A percentile compares a stretch with the other conserved stretches of the same genome.
Evolutionary conservation across 306 rosid genomes (phyloP).

Genomic region (Comarum palustre): DNA sequence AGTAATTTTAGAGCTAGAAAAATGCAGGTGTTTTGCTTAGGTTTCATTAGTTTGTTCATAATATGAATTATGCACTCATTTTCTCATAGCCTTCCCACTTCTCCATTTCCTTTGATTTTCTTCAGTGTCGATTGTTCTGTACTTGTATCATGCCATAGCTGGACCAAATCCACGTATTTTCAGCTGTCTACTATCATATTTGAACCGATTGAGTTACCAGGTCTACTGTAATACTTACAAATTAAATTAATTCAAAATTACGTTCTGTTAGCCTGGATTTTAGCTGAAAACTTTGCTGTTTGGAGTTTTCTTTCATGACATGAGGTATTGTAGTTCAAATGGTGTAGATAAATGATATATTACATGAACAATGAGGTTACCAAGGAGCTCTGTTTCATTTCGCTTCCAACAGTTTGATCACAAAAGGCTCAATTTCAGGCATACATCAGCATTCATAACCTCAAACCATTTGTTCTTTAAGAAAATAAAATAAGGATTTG

Average conservation of each 20-base stretch:
- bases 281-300: background rate
- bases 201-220: background rate
- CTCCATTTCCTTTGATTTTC: background rate
- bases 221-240: constrained; percentile 1
- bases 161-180: background rate
- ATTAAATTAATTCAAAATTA: background rate
- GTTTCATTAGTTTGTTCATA: constrained; percentile 28
- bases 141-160: constrained; percentile 3
- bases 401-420: background rate
- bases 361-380: background rate
- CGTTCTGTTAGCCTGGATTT: background rate
- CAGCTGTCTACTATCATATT: background rate
- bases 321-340: background rate
- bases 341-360: background rate
- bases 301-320: background rate
- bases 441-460: background rate
- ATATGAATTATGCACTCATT: constrained; percentile 17
- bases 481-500: background rate
- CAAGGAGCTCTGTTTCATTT: background rate
- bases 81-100: constrained; percentile 9
- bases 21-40: constrained; percentile 31
- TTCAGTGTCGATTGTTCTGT: background rate
- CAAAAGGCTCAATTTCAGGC: background rate
- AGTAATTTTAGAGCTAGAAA: constrained; percentile 38
- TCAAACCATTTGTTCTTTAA: background rate